Evolutionary conservation across 83 land plant species (phyloP).

Genomic region (Picea abies): DNA sequence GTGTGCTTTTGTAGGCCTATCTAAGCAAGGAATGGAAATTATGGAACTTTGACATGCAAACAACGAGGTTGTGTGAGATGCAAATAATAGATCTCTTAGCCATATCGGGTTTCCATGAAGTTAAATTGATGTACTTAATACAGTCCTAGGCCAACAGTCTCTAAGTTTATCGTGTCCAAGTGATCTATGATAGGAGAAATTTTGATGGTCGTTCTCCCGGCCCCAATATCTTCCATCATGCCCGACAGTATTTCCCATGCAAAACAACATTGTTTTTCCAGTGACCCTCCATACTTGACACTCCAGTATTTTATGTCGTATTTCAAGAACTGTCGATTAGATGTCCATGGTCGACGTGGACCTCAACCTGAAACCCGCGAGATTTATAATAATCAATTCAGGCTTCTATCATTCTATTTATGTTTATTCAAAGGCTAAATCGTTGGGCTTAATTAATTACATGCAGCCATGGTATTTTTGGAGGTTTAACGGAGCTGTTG

Average conservation of each 20-base stretch:
- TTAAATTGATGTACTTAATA: too few species aligned
- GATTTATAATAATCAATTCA: background rate
- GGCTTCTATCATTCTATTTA: too few species aligned
- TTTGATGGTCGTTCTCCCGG: constrained; percentile 22
- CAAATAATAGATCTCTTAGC: too few species aligned
- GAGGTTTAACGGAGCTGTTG: constrained; percentile 17
- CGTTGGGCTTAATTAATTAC: constrained; percentile 15
- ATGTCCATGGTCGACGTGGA: constrained; percentile 45
- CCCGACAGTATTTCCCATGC: constrained; percentile 24
- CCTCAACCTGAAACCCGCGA: constrained; percentile 42
- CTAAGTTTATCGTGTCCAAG: constrained; percentile 22
- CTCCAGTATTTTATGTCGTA: constrained; percentile 32
- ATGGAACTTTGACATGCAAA: background rate
- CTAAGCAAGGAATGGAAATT: background rate
- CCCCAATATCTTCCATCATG: constrained; percentile 29
- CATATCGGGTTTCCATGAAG: too few species aligned
- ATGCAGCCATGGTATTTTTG: constrained; percentile 13
- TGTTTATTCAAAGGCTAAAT: too few species aligned
- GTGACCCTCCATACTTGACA: constrained; percentile 35
- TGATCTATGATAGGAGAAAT: constrained; percentile 30
- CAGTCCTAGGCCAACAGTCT: too few species aligned
- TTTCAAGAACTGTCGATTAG: constrained; percentile 48
- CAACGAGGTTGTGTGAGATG: background rate
- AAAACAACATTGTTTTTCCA: constrained; percentile 41
- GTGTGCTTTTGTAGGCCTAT: background rate